Conservation (phyloP, 345 rosid genomes). For the Acer saccharum region DNA sequence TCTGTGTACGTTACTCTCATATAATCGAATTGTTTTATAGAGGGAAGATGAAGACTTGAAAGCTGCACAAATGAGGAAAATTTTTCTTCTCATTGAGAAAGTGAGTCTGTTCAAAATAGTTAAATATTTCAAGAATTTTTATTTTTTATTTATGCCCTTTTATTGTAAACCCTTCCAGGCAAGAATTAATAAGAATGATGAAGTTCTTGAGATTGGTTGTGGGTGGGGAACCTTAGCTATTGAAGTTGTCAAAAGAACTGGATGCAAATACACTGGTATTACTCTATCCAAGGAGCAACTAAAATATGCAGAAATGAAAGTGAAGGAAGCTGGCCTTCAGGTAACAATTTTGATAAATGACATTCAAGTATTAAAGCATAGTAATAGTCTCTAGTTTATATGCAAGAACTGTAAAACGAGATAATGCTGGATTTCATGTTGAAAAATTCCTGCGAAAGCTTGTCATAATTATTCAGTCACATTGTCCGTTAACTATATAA, state of each 20-base stretch:
- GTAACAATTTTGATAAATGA: conserved; percentile 29
- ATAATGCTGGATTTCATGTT: neutral
- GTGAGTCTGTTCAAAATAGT: conserved; percentile 31
- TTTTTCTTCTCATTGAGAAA: conserved; percentile 66
- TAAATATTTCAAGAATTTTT: neutral
- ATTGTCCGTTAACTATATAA: no score
- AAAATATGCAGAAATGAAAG: conserved; percentile 66
- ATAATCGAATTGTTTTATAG: conserved; percentile 29
- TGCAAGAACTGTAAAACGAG: neutral
- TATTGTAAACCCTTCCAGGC: conserved; percentile 37
- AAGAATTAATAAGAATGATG: conserved; percentile 55
- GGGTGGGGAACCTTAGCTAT: conserved; percentile 97
- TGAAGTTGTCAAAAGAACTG: conserved; percentile 81
- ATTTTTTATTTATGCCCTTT: neutral
- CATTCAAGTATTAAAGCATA: neutral
- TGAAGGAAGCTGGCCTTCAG: conserved; percentile 88
- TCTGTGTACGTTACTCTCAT: neutral
- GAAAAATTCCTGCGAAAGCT: no score
- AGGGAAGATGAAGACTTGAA: conserved; percentile 64
- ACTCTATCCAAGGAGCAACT: conserved; percentile 80
- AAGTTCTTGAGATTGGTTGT: conserved; percentile 84
- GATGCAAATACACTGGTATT: conserved; percentile 86
- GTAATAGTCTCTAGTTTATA: neutral
- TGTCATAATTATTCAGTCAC: no score
- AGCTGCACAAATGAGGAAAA: conserved; percentile 77